Evolutionary conservation across 768 basidiomycete genomes (phyloP), one percentile per base, ranked within the genome.

Genomic region (Hygrocybe punicea): DNA sequence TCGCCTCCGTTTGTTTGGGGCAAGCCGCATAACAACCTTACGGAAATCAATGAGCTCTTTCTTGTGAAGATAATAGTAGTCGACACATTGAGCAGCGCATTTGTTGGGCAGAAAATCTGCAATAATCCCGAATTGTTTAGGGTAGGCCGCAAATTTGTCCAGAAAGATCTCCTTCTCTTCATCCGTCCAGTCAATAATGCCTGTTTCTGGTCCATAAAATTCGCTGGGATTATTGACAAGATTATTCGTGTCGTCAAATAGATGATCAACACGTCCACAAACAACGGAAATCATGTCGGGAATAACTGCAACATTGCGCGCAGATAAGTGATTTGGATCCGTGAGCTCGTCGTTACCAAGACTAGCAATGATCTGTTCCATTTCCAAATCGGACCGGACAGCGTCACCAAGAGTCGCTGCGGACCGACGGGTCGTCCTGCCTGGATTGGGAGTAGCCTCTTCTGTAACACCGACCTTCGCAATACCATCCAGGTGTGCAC

Each of bases 71-170:
- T 98, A 98, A 72, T 98, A 98, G 72, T 85, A 96, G 49, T 87
- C 83, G 46, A 98, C 90, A 67, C 94, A 97, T 78, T 97, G 90
- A 0, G 86, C 78, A 1, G 91, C 76, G 2, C 91, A 87, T 79
- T 97, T 98, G 77, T 91, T 80, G 4, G 88, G 84, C 11, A 98
- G 73, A 61, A 76, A 82, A 21, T 84, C 81, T 0, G 95, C 86
- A 57, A 98, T 94, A 65, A 87, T 79, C n/a, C 93, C 95, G 64
- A 98, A 98, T 68, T 98, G 95, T 68, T 98, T 98, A 5, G 95
- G 94, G 65, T 85, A 80, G 8, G 82, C 81, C 6, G 91, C 89
- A 67, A 87, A 98, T 67, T 87, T 85, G 67, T 89, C 85, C 55
- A 89, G 69, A 69, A 93, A 95, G 8, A 82, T 80, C 56, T 80